Evolutionary conservation across 176 grass and related monocot species (phyloP), one percentile per base, ranked within the genome.

Genomic region (Bonia amplexicaulis): DNA sequence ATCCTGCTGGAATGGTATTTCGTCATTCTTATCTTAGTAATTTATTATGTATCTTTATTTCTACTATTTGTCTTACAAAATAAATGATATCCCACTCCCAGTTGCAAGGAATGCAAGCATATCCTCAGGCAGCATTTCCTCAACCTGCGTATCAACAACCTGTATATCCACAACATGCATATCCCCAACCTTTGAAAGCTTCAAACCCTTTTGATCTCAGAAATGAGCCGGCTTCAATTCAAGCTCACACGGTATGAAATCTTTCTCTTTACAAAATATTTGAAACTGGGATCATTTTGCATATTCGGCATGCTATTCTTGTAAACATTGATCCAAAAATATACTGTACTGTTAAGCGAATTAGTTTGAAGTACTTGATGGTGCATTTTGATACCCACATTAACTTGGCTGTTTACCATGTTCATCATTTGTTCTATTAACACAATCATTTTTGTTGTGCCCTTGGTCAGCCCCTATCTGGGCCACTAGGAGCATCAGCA

Each of bases 161-260:
- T 83, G 23, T 71, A 55, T 86, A 77, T 69, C 71, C 64, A n/a
- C 92, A 86, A 31, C 88, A 82, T 22, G 73, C 66, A 66, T 86
- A 83, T 66, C 84, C 64, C 40, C 89, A 90, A 66, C 49, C 74
- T 79, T 17, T 42, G 55, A 95, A 78, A 85, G 84, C 93, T 86
- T 91, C 84, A 14, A 99, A 99, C 73, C 96, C 96, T 85, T 99
- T 99, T 88, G 91, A 99, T 84, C 77, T 96, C 39, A 82, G 84
- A 69, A 95, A 86, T 68, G 93, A 92, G 16, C 74, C 88, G 46
- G 84, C 87, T 78, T 59, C 91, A 85, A 12, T 79, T 88, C 88
- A 91, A 86, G 60, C 83, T 74, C 69, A 87, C 26, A 85, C 49
- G 69, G 92, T 96, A 87, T 78, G 72, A 29, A 76, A 40, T 55